Evolutionary conservation across 257 asterid genomes (phyloP), one percentile per base, ranked within the genome.

Genomic region (Solanum bulbocastanum): DNA sequence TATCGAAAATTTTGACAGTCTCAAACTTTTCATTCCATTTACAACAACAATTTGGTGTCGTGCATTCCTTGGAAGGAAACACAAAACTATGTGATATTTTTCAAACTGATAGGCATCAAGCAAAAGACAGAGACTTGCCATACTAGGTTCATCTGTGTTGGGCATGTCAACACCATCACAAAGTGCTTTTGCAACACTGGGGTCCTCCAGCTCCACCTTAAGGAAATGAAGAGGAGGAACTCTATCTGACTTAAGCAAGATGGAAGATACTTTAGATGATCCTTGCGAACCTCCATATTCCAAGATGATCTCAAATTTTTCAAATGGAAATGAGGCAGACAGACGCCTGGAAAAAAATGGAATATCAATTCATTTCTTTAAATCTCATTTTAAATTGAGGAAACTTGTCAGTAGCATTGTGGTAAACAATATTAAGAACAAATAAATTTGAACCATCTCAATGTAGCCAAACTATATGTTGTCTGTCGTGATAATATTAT

Each of bases 281-380:
- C 76, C 90, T 83, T 87, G 86, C 25, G 94, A 81, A 89, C 94
- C 97, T 68, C 97, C 97, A 91, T 94, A 93, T 91, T 94, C 97
- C 94, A 94, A 87, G 90, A 94, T 91, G 86, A 85, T 73, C 83
- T 90, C 91, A 88, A 93, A 94, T 90, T 90, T 89, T 79, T 88
- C 88, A 42, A 91, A 89, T 12, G 97, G 94, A 88, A 94, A 93
- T 83, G 95, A 92, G 87, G 94, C 69, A 87, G 91, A 84, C 81
- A 94, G 79, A 85, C 62, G 85, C 90, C 97, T 94, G 65, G 87
- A 88, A 86, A 88, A 84, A 89, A 88, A 35, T 25, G 83, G 82
- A 46, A 52, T 85, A 65, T 89, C 86, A 90, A 33, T 83, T 87
- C 79, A 90, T 81, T 49, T 74, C 83, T 81, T 88, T 60, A 90